Evolutionary conservation across 2,329 filamentous ascomycete genomes (phyloP), one percentile per base, ranked within the genome.

Genomic region (Colletotrichum tanaceti): DNA sequence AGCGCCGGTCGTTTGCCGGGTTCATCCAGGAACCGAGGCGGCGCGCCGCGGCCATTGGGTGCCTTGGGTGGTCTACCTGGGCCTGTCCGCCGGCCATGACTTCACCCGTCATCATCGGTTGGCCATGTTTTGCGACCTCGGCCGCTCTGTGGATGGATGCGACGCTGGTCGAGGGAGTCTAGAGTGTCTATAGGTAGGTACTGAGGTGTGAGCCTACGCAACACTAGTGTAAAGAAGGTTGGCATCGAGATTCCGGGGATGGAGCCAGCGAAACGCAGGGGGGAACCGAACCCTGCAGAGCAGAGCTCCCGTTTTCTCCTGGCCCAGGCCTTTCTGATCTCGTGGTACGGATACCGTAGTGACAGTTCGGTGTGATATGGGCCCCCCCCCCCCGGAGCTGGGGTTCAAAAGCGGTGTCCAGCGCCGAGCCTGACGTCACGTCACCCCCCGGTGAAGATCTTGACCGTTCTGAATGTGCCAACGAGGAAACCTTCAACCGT

Each of bases 61-160:
- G 60, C 54, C 58, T n/a, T n/a, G n/a, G n/a, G n/a, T n/a, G n/a
- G n/a, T n/a, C n/a, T 43, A 58, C 53, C 47, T 53, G 43, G 22
- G 11, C 49, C 47, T 47, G 24, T 22, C 22, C 44, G 61, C 59
- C 50, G n/a, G 65, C 60, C 65, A 70, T 70, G 68, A 70, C 68
- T 63, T 70, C 68, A 70, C 68, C 32, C 39, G 28, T 69, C 68
- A 70, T 70, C 68, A 70, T 70, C 65, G 44, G 46, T 39, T 61
- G 61, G 38, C 49, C 65, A 66, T 38, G n/a, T 55, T 57, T 28
- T 54, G 35, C 49, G 5, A 65, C 46, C 54, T n/a, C 35, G 20
- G 61, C 24, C 41, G 54, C 54, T 38, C 35, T 44, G 44, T 41
- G 35, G 50, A 55, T 41, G 35, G 50, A 55, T 65, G 62, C 54